These are phyloP conservation scores for Zygoascus hellenicus DNA, from an alignment of 1,139 yeast genomes.

Conservation along the genomic window DNA sequence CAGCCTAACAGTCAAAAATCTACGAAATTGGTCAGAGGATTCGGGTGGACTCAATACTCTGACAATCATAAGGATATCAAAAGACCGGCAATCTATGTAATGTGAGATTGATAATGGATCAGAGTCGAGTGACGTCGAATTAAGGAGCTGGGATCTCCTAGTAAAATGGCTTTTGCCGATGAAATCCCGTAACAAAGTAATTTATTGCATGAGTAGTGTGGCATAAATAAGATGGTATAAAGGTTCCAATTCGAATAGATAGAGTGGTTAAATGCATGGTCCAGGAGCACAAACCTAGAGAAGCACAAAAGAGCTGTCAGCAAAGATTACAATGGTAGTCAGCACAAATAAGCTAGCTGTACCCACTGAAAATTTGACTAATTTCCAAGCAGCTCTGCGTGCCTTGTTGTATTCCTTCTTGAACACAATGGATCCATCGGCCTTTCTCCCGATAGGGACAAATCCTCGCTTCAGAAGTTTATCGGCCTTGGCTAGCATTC, in stretches of 20 bases:
- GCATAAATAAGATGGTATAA: not conserved
- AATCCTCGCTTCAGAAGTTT: conserved; percentile 40
- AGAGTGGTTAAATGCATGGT: not conserved
- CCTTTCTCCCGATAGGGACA: conserved; percentile 34
- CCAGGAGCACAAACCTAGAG: not conserved
- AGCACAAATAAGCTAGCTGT: not conserved
- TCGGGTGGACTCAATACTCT: conserved; percentile 71
- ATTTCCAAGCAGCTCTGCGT: conserved; percentile 15
- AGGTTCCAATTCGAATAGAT: not conserved
- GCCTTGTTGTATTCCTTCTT: conserved; percentile 26
- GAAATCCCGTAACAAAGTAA: too few species aligned
- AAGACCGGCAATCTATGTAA: conserved; percentile 13
- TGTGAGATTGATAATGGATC: not conserved
- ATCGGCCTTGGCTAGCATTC: conserved; percentile 21
- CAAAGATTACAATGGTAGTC: conserved; percentile 4
- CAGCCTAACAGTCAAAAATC: conserved; percentile 48
- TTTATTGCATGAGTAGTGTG: too few species aligned
- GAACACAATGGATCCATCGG: conserved; percentile 33
- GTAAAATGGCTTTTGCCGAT: too few species aligned
- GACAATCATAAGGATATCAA: conserved; percentile 37
- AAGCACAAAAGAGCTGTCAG: conserved; percentile 8
- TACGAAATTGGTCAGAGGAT: conserved; percentile 76
- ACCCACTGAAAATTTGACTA: conserved; percentile 14
- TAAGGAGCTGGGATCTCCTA: too few species aligned
- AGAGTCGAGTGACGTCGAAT: not conserved